These are phyloP conservation scores for Rubia tinctorum DNA, from an alignment of 305 asterid genomes.

Conservation along the genomic window DNA sequence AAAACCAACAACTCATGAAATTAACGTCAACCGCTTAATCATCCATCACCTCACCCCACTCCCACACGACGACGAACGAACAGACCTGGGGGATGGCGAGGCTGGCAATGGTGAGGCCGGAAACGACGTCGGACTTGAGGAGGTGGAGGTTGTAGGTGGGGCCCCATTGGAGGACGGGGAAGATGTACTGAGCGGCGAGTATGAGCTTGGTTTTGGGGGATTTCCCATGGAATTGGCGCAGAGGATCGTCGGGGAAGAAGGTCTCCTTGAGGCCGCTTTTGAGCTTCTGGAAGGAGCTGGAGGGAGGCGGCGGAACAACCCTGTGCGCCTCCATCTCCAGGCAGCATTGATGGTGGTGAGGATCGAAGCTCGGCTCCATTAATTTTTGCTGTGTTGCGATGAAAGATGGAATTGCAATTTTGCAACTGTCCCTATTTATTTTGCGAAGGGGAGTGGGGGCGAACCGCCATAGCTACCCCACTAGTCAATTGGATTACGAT, in stretches of 20 bases:
- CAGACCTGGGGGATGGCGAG: slow-evolving; percentile 88
- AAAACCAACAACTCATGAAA: neutral
- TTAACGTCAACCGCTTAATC: neutral
- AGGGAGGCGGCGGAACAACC: slow-evolving; percentile 66
- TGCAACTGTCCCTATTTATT: slow-evolving; percentile 12
- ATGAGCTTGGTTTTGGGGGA: slow-evolving; percentile 30
- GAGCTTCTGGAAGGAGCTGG: slow-evolving; percentile 47
- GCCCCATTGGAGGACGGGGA: slow-evolving; percentile 77
- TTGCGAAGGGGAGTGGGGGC: neutral
- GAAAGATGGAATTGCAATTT: neutral
- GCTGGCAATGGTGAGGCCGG: slow-evolving; percentile 97
- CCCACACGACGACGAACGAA: too few species aligned
- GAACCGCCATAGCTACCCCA: slow-evolving; percentile 10
- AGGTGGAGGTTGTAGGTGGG: slow-evolving; percentile 51
- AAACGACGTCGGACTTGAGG: slow-evolving; percentile 73
- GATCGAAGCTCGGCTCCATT: neutral
- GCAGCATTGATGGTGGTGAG: neutral
- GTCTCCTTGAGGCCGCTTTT: slow-evolving; percentile 66
- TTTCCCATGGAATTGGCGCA: slow-evolving; percentile 70
- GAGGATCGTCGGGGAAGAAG: slow-evolving; percentile 83
- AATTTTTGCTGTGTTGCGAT: neutral
- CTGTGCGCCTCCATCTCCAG: slow-evolving; percentile 54
- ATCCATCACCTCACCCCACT: too few species aligned
- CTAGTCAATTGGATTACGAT: neutral
- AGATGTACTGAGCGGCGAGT: slow-evolving; percentile 61